Evolutionary conservation across 441 rosid genomes (phyloP).

Genomic region (Arabidopsis hybrid): DNA sequence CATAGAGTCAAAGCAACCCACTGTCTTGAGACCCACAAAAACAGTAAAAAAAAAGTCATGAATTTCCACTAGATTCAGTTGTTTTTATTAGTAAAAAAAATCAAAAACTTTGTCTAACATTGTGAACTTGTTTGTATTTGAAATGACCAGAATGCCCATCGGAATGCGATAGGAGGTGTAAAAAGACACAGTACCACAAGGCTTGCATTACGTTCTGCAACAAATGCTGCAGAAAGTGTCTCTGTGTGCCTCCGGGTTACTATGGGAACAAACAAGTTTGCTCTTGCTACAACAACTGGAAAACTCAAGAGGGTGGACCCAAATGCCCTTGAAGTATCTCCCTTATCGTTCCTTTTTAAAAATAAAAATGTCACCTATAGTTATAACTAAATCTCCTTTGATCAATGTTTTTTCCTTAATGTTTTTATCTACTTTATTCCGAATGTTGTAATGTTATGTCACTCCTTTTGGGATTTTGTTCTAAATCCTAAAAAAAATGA

Average conservation of each 20-base stretch:
- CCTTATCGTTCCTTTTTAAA: not conserved
- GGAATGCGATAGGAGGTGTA: conserved; percentile 74
- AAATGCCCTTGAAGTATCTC: conserved; percentile 71
- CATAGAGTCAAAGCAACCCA: too few species aligned
- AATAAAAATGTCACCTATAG: not conserved
- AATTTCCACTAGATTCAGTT: not conserved
- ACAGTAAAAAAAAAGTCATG: too few species aligned
- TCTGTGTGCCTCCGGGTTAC: conserved; percentile 90
- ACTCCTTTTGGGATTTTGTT: conserved; percentile 44
- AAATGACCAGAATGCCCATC: conserved; percentile 69
- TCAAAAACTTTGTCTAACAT: not conserved
- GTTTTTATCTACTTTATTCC: not conserved
- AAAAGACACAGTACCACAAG: conserved; percentile 74
- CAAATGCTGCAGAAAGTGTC: conserved; percentile 83
- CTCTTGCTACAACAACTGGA: conserved; percentile 99
- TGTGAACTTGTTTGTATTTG: not conserved
- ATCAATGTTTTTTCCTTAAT: not conserved
- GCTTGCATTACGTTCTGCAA: conserved; percentile 86
- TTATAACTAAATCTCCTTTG: conserved; percentile 2
- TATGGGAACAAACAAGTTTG: conserved; percentile 80
- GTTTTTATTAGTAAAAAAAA: not conserved
- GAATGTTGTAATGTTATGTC: conserved; percentile 40
- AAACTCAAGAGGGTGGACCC: conserved; percentile 92
- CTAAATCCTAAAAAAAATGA: conserved; percentile 24
- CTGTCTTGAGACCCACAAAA: too few species aligned